phyloP scores from a whole-genome alignment of 1,284 basidiomycete genomes.

The Mycena sp. region DNA sequence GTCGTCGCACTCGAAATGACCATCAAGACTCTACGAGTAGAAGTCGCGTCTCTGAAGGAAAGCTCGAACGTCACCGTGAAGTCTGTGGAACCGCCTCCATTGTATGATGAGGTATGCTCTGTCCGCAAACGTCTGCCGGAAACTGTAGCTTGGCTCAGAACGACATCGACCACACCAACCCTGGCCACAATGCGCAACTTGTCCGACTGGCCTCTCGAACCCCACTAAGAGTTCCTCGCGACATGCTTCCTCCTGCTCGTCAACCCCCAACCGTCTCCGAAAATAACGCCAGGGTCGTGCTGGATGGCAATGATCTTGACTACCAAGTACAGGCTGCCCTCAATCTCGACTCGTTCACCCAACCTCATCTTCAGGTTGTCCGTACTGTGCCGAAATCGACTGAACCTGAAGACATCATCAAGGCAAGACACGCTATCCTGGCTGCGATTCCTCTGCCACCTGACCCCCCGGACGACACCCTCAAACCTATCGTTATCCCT shows the following conservation, averaged over 20 bases:
- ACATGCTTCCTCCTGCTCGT: conserved; percentile 3
- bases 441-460: conserved; percentile 67
- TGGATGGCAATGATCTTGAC: conserved; percentile 15
- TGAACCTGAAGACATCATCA: conserved; percentile 59
- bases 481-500: conserved; percentile 74
- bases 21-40: conserved; percentile 51
- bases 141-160: conserved; percentile 27
- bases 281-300: not conserved
- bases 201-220: conserved; percentile 10
- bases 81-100: conserved; percentile 15
- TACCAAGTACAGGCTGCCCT: conserved; percentile 22
- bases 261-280: not conserved
- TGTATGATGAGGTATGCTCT: conserved; percentile 29
- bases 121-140: conserved; percentile 5
- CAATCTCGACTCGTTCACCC: not conserved
- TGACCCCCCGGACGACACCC: conserved; percentile 66
- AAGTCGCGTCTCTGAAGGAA: conserved; percentile 34
- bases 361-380: conserved; percentile 19
- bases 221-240: conserved; percentile 14
- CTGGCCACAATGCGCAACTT: conserved; percentile 14
- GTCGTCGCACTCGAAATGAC: conserved; percentile 47
- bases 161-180: conserved; percentile 26
- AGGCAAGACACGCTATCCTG: conserved; percentile 63
- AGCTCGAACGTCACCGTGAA: conserved; percentile 6
- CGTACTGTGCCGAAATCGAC: conserved; percentile 39